phyloP scores from a whole-genome alignment of 75 land plant species.

The Cunninghamia lanceolata region DNA sequence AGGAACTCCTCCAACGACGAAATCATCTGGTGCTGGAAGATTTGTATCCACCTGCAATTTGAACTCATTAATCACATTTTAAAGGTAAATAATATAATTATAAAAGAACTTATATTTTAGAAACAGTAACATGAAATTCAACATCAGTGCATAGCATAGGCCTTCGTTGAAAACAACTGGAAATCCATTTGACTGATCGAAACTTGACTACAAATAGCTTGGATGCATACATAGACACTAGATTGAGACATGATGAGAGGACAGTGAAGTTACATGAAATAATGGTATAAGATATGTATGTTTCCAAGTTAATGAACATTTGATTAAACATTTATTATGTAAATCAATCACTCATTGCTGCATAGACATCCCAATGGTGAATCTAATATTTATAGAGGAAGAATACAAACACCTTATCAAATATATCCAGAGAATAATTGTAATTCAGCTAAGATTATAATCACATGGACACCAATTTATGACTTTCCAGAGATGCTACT shows the following conservation, averaged over 20 bases:
- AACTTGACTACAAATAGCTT: not conserved
- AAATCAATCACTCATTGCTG: not conserved
- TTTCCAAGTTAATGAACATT: not conserved
- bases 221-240: not conserved
- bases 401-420: not conserved
- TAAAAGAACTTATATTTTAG: not conserved
- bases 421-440: not conserved
- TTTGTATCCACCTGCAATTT: conserved; percentile 81
- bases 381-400: not conserved
- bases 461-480: not conserved
- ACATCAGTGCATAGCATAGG: not conserved
- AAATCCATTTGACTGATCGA: not conserved
- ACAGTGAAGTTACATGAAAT: not conserved
- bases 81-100: not conserved
- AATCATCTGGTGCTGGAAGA: conserved; percentile 71
- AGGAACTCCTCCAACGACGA: conserved; percentile 54
- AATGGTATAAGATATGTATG: not conserved
- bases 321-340: not conserved
- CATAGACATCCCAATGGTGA: not conserved
- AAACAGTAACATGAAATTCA: not conserved
- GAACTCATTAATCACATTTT: not conserved
- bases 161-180: not conserved
- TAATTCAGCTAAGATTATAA: not conserved
- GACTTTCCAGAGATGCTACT: not conserved
- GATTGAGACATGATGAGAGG: not conserved